Evolutionary conservation across 441 rosid species (phyloP), one percentile per base, ranked within the genome.

Genomic region (Syzygium syzygioides): DNA sequence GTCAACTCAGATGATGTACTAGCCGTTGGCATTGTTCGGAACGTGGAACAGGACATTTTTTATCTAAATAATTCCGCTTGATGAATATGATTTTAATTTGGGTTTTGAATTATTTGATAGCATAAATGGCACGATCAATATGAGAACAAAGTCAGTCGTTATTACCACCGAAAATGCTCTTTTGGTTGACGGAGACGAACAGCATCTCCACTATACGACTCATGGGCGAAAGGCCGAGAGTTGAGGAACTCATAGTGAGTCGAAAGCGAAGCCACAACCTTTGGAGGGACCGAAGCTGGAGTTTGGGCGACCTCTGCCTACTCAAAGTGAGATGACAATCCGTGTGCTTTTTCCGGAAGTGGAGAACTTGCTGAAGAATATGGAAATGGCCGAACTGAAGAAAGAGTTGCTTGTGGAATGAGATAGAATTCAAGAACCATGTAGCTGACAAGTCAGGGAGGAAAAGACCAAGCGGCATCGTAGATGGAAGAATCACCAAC

Each of bases 71-170:
- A 26, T 59, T 26, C 28, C 17, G 1, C 30, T 26, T 59, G 64
- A 59, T 11, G 30, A 26, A 59, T 59, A 59, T 59, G 30, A 59
- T 59, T 12, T 59, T 26, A 59, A 25, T 26, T 59, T 59, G 64
- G 64, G 15, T 59, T 59, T 59, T 14, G 14, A 26, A 59, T 59
- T 26, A 14, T 59, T 26, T 59, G 64, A 59, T 26, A 26, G 30
- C 2, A 0, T 28, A 3, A 59, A 25, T 59, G 2, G 14, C 15
- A 26, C 26, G 64, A 59, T 59, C 64, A 0, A 59, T 6, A 26
- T 0, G 7, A 59, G 17, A 59, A 59, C 28, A 25, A 59, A 12
- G 30, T 12, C 3, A 1, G 30, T 26, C 11, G 64, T 59, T 59
- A 59, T 59, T 30, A 59, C n/a, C 17, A 59, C 25, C 64, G n/a